Evolutionary conservation across 1,284 basidiomycete genomes (phyloP).

Genomic region (Sanghuangporus weigelae): DNA sequence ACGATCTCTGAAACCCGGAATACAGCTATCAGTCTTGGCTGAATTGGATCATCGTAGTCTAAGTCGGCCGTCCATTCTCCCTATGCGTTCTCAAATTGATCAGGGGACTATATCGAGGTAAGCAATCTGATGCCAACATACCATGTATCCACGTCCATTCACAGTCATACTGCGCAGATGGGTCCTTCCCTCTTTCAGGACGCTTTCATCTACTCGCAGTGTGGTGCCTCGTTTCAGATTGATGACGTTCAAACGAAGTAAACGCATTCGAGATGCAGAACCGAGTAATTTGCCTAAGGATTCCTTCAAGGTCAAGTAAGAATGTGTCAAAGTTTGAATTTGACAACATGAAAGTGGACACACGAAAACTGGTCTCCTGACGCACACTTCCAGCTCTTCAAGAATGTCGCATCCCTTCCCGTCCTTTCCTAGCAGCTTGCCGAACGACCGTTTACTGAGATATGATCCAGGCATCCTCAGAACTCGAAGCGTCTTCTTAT

Average conservation of each 20-base stretch:
- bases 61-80: neutral
- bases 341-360: neutral
- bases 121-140: neutral
- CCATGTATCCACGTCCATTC: neutral
- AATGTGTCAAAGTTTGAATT: neutral
- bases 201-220: neutral
- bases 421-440: neutral
- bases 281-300: neutral
- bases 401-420: neutral
- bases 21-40: neutral
- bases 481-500: neutral
- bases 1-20: neutral
- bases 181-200: neutral
- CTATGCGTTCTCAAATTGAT: neutral
- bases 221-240: neutral
- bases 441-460: neutral
- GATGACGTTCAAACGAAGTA: neutral
- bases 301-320: neutral
- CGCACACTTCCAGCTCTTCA: slow-evolving; percentile 1
- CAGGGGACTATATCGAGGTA: neutral
- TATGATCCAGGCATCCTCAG: neutral
- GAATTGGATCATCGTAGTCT: neutral
- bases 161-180: neutral
- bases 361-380: neutral
- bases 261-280: neutral